Percentiles rank a stretch among this genome's conserved stretches.
phyloP scores from a whole-genome alignment of 768 basidiomycete species.

The Suillus luteus region DNA sequence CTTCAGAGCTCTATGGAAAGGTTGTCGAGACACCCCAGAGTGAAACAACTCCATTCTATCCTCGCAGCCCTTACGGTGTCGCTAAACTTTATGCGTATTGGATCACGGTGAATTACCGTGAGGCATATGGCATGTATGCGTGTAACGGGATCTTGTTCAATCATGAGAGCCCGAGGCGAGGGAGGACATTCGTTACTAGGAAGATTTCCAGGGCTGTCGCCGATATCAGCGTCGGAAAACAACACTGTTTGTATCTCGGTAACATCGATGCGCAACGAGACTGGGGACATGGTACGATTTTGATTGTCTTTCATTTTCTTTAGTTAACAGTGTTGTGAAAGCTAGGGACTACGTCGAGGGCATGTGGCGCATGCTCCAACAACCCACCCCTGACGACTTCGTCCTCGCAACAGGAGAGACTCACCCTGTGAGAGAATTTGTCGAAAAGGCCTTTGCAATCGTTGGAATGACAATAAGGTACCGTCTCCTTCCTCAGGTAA shows the following conservation, averaged over 20 bases:
- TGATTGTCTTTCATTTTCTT: background rate
- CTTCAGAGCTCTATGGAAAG: slow-evolving; percentile 96
- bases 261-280: slow-evolving; percentile 95
- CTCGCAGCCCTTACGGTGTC: slow-evolving; percentile 94
- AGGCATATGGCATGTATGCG: slow-evolving; percentile 95
- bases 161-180: slow-evolving; percentile 94
- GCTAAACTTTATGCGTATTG: slow-evolving; percentile 93
- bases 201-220: slow-evolving; percentile 93
- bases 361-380: slow-evolving; percentile 97
- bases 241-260: slow-evolving; percentile 87
- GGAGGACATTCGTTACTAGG: slow-evolving; percentile 93
- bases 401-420: slow-evolving; percentile 97
- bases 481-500: slow-evolving; percentile 17
- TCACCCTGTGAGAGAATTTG: slow-evolving; percentile 91
- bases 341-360: slow-evolving; percentile 93
- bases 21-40: slow-evolving; percentile 94
- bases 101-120: slow-evolving; percentile 91
- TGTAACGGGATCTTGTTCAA: slow-evolving; percentile 98
- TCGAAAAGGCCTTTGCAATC: slow-evolving; percentile 81
- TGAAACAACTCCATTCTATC: slow-evolving; percentile 97
- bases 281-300: slow-evolving; percentile 86
- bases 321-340: slow-evolving; percentile 28
- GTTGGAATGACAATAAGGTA: slow-evolving; percentile 71
- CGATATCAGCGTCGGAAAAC: slow-evolving; percentile 88
- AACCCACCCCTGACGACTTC: slow-evolving; percentile 80